These are phyloP conservation scores for Panicum miliaceum DNA, from an alignment of 176 grass and related monocot genomes.

Conservation along the genomic window DNA sequence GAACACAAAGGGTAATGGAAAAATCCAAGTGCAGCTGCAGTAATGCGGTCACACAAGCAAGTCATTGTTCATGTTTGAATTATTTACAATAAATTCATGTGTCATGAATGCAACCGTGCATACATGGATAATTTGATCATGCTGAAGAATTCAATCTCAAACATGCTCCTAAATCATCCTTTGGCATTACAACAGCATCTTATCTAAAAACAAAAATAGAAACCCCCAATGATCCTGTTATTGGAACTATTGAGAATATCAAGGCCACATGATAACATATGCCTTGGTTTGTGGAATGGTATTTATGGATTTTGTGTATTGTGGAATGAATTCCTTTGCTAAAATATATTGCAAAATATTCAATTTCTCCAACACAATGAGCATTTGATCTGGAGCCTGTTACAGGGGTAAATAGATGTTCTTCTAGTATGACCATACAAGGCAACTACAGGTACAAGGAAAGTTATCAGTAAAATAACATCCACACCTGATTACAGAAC, in stretches of 20 bases:
- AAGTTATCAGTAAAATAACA: background rate
- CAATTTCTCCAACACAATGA: background rate
- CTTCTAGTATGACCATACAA: constrained; percentile 22
- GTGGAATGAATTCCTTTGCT: background rate
- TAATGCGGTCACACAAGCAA: constrained; percentile 2
- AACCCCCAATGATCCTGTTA: background rate
- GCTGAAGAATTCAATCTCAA: background rate
- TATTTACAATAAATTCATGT: background rate
- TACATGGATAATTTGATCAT: constrained; percentile 2
- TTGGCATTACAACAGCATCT: constrained; percentile 18
- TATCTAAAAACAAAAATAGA: constrained; percentile 7
- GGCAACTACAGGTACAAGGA: constrained; percentile 9
- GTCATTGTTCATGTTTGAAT: background rate
- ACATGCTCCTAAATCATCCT: background rate
- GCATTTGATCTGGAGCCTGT: background rate
- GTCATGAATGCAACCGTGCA: constrained; percentile 1
- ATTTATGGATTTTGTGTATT: background rate
- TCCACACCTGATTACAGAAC: background rate
- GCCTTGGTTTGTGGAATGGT: background rate
- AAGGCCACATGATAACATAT: background rate
- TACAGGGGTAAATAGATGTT: background rate
- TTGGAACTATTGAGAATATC: constrained; percentile 15
- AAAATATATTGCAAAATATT: background rate
- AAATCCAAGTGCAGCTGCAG: constrained; percentile 3
- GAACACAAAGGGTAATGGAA: constrained; percentile 25